Conservation (phyloP, 2,329 filamentous ascomycete species). For the Harringtonia lauricola region DNA sequence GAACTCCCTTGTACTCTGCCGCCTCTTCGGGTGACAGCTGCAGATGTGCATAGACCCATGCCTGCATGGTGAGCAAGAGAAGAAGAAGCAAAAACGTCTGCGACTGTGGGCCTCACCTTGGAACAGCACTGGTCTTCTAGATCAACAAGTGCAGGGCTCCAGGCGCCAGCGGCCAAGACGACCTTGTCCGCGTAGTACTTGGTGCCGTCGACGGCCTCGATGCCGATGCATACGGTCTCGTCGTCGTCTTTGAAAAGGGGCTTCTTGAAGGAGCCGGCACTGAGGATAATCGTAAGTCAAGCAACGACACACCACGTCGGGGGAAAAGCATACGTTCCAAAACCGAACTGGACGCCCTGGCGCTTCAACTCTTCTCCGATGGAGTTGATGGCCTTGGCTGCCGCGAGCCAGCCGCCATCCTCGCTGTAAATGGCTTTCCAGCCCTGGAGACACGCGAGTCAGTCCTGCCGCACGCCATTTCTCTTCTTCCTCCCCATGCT, state of each 20-base stretch:
- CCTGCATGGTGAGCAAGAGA: slow-evolving; percentile 7
- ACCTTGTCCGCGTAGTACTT: slow-evolving; percentile 6
- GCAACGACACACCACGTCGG: neutral
- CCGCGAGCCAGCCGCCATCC: slow-evolving; percentile 33
- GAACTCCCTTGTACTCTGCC: slow-evolving; percentile 26
- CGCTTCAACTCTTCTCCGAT: slow-evolving; percentile 25
- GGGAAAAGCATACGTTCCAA: neutral
- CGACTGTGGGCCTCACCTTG: slow-evolving; percentile 11
- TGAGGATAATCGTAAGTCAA: neutral
- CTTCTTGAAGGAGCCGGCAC: slow-evolving; percentile 3
- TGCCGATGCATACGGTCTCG: slow-evolving; percentile 1
- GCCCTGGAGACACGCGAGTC: slow-evolving; percentile 29
- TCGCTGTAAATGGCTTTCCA: slow-evolving; percentile 33
- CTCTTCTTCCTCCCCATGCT: neutral
- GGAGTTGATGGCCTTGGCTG: slow-evolving; percentile 18
- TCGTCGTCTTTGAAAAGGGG: slow-evolving; percentile 1
- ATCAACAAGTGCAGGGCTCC: slow-evolving; percentile 23
- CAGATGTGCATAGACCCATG: slow-evolving; percentile 35
- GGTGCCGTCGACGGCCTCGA: slow-evolving; percentile 4
- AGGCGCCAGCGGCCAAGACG: slow-evolving; percentile 26
- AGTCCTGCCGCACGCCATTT: neutral
- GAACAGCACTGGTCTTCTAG: slow-evolving; percentile 26
- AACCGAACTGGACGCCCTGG: slow-evolving; percentile 3
- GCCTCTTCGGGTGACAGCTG: slow-evolving; percentile 28
- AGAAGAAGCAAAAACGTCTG: neutral